Evolutionary conservation across 202 grass and related monocot species (phyloP).

Genomic region (Hordeum pubiflorum): DNA sequence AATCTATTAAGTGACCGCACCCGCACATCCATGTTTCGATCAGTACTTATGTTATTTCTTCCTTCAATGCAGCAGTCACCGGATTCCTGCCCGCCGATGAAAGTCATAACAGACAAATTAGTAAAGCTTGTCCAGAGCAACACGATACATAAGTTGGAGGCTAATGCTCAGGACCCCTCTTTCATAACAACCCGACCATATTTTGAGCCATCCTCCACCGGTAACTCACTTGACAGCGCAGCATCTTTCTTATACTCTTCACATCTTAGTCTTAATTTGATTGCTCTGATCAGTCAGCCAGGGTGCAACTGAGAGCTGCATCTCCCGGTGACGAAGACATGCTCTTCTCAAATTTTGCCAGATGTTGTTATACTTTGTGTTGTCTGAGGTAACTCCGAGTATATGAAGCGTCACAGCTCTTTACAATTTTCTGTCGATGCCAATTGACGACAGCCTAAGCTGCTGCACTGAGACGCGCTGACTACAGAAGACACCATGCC

Average conservation of each 20-base stretch:
- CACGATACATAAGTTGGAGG: conserved; percentile 19
- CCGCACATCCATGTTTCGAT: neutral
- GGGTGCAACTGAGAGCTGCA: conserved; percentile 34
- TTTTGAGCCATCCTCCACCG: conserved; percentile 60
- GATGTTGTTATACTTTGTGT: neutral
- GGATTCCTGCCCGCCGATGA: conserved; percentile 49
- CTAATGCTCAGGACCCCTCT: conserved; percentile 46
- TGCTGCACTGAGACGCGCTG: neutral
- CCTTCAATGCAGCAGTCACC: conserved; percentile 47
- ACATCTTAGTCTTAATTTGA: neutral
- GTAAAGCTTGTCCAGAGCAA: conserved; percentile 43
- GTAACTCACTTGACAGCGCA: conserved; percentile 17
- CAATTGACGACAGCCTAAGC: conserved; percentile 1
- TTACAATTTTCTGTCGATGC: conserved; percentile 5
- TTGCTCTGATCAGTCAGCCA: conserved; percentile 35
- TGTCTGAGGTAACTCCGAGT: neutral
- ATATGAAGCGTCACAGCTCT: neutral
- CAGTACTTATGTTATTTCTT: conserved; percentile 14
- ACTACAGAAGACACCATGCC: neutral
- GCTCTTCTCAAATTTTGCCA: neutral
- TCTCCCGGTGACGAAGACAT: conserved; percentile 11
- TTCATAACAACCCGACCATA: conserved; percentile 57
- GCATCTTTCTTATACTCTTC: neutral
- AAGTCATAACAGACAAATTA: conserved; percentile 59
- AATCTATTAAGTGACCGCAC: neutral